These are phyloP conservation scores for Botrytis elliptica DNA, from an alignment of 2,329 filamentous ascomycete species.

Conservation along the genomic window DNA sequence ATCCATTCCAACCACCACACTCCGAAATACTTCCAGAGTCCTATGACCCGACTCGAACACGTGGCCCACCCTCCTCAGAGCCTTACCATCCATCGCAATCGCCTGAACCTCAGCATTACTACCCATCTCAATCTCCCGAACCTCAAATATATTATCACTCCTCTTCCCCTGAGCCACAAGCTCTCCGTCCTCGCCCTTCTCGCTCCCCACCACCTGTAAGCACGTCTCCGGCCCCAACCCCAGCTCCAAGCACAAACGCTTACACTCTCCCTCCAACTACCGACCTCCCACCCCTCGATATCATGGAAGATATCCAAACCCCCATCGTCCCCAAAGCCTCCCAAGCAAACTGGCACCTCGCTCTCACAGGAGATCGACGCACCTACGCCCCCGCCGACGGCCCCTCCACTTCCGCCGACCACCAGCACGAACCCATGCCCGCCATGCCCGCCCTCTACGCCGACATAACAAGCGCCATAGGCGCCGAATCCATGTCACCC, in stretches of 20 bases:
- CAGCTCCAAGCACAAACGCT: not conserved
- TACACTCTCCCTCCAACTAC: not conserved
- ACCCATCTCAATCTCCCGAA: not conserved
- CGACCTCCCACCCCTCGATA: slow-evolving; percentile 14
- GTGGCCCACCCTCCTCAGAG: not conserved
- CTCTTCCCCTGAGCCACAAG: not conserved
- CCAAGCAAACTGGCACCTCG: slow-evolving; percentile 16
- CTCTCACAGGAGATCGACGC: slow-evolving; percentile 16
- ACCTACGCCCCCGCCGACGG: slow-evolving; percentile 13
- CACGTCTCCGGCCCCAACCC: not conserved
- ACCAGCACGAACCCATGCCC: slow-evolving; percentile 16
- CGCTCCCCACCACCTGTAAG: slow-evolving; percentile 5
- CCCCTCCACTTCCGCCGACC: not conserved
- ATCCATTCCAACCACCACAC: slow-evolving; percentile 13
- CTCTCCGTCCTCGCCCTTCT: slow-evolving; percentile 4
- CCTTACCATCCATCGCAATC: slow-evolving; percentile 5
- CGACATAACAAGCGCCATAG: slow-evolving; percentile 2
- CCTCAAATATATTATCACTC: not conserved
- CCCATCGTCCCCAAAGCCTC: not conserved
- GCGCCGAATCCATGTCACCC: not conserved
- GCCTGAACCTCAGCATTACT: slow-evolving; percentile 7
- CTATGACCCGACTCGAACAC: not conserved
- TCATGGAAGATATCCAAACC: slow-evolving; percentile 15
- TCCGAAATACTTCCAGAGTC: slow-evolving; percentile 13
- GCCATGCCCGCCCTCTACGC: slow-evolving; percentile 16